These are phyloP conservation scores for Citrus reticulata DNA, from an alignment of 345 rosid genomes.

Conservation along the genomic window DNA sequence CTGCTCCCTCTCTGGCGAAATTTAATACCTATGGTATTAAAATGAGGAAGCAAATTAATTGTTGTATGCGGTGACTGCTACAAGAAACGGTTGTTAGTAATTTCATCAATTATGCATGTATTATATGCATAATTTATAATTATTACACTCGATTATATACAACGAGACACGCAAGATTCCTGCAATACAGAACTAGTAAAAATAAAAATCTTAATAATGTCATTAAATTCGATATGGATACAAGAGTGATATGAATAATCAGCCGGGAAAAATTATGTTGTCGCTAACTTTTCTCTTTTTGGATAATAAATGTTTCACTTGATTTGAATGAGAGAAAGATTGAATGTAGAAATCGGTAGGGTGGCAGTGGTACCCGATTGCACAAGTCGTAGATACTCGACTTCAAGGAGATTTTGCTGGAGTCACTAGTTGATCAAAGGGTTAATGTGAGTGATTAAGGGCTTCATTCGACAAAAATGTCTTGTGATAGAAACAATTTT, in stretches of 20 bases:
- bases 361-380: neutral
- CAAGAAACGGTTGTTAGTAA: neutral
- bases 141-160: no score
- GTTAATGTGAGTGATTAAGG: neutral
- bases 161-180: no score
- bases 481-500: neutral
- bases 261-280: no score
- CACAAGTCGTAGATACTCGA: neutral
- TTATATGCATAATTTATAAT: no score
- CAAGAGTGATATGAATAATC: no score
- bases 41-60: neutral
- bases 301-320: neutral
- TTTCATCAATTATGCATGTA: no score
- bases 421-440: neutral
- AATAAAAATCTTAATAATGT: no score
- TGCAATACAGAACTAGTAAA: no score
- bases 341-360: neutral
- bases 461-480: neutral
- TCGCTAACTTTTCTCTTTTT: no score
- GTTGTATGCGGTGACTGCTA: neutral
- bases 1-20: neutral
- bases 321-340: neutral
- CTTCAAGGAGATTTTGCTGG: no score
- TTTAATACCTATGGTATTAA: neutral
- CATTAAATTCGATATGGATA: no score